phyloP scores from a whole-genome alignment of 1,284 basidiomycete species.

The Tilletia horrida region DNA sequence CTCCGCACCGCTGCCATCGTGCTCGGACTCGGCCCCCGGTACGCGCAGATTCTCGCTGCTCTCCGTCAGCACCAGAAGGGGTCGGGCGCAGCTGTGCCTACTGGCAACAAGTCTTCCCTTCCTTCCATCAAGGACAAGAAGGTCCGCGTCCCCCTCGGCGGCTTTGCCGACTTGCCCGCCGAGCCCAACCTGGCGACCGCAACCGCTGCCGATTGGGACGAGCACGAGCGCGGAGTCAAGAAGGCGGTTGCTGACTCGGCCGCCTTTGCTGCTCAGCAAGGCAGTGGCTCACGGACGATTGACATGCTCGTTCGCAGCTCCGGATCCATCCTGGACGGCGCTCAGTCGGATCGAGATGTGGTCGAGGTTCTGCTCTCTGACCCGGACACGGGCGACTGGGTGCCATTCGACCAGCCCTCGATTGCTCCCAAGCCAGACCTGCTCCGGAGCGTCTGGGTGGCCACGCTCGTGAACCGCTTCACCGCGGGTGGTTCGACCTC shows the following conservation, averaged over 20 bases:
- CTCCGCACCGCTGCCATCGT: conserved; percentile 38
- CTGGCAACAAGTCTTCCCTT: conserved; percentile 13
- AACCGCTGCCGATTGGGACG: conserved; percentile 44
- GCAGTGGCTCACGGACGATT: conserved; percentile 12
- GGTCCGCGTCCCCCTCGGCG: conserved; percentile 43
- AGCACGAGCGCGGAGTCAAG: conserved; percentile 36
- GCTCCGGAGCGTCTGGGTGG: background rate
- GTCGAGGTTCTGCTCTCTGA: conserved; percentile 44
- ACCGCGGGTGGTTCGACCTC: background rate
- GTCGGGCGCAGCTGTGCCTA: conserved; percentile 16
- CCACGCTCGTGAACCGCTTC: background rate
- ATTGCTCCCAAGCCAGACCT: background rate
- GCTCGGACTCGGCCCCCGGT: conserved; percentile 46
- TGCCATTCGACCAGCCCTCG: conserved; percentile 31
- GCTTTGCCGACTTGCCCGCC: conserved; percentile 37
- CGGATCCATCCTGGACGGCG: background rate
- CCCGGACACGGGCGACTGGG: conserved; percentile 35
- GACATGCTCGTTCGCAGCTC: conserved; percentile 13
- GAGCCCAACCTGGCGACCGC: conserved; percentile 22
- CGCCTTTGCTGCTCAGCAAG: conserved; percentile 19
- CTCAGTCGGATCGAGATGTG: conserved; percentile 17
- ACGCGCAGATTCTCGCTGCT: conserved; percentile 19
- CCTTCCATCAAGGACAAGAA: conserved; percentile 36
- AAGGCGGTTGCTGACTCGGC: conserved; percentile 24
- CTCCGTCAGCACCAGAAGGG: conserved; percentile 25